phyloP scores from a whole-genome alignment of 2,329 filamentous ascomycete genomes.

The Sclerotinia sclerotiorum region DNA sequence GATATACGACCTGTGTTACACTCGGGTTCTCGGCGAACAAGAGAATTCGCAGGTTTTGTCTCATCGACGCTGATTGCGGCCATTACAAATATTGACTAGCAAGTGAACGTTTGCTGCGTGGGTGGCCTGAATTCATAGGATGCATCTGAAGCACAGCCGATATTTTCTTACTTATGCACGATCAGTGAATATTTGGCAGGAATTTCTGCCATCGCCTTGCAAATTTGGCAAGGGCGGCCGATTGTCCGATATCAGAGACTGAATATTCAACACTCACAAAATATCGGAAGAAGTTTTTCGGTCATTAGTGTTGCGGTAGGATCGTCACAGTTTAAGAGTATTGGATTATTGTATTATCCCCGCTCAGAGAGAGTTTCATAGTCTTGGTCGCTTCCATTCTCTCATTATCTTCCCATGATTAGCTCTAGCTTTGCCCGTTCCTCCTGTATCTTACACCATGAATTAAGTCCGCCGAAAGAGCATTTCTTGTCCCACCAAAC shows the following conservation, averaged over 20 bases:
- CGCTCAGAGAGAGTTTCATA: constrained; percentile 4
- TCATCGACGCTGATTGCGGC: neutral
- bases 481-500: neutral
- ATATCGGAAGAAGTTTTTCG: constrained; percentile 2
- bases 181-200: neutral
- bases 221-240: constrained; percentile 1
- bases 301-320: neutral
- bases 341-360: constrained; percentile 1
- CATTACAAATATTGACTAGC: neutral
- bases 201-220: neutral
- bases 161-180: neutral
- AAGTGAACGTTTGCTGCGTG: neutral
- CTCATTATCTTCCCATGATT: constrained; percentile 12
- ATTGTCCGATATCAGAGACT: neutral
- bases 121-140: neutral
- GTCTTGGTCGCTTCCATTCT: neutral
- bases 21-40: neutral
- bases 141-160: constrained; percentile 8
- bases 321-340: neutral
- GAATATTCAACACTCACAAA: neutral
- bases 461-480: neutral
- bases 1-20: neutral
- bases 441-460: constrained; percentile 13
- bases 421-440: constrained; percentile 17
- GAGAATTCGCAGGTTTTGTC: neutral